Conservation (phyloP, 257 asterid species). For the Solanum tarijense region DNA sequence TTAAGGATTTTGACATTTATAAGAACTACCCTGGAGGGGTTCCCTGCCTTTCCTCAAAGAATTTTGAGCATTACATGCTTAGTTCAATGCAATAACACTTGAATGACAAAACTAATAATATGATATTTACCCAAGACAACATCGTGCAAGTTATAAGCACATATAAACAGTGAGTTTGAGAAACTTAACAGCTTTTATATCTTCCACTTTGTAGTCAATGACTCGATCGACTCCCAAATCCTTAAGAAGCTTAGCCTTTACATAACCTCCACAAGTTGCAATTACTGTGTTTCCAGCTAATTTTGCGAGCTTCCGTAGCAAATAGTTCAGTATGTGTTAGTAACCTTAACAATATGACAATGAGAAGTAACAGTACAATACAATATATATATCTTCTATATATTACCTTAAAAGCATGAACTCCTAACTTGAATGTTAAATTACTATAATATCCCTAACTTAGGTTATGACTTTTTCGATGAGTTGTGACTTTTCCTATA, state of each 20-base stretch:
- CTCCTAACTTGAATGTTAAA: too few species aligned
- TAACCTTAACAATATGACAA: not conserved
- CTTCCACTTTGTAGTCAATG: conserved; percentile 76
- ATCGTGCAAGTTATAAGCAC: not conserved
- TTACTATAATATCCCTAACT: too few species aligned
- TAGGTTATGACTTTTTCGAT: too few species aligned
- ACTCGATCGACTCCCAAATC: conserved; percentile 89
- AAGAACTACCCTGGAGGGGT: not conserved
- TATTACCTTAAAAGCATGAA: too few species aligned
- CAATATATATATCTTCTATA: not conserved
- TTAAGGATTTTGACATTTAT: not conserved
- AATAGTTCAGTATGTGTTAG: conserved; percentile 9
- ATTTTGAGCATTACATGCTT: not conserved
- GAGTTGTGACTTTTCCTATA: too few species aligned
- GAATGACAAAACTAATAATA: not conserved
- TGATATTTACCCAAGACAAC: not conserved
- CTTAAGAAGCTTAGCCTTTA: conserved; percentile 72
- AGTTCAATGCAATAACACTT: not conserved
- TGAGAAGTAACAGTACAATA: not conserved
- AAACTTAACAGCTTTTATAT: conserved; percentile 58
- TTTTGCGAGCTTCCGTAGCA: conserved; percentile 70
- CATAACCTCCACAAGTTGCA: conserved; percentile 94
- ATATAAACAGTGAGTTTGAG: not conserved
- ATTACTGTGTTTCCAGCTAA: conserved; percentile 82
- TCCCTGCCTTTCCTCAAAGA: not conserved